Evolutionary conservation across 2,329 filamentous ascomycete genomes (phyloP), one percentile per base, ranked within the genome.

Genomic region (Phialophora expanda): DNA sequence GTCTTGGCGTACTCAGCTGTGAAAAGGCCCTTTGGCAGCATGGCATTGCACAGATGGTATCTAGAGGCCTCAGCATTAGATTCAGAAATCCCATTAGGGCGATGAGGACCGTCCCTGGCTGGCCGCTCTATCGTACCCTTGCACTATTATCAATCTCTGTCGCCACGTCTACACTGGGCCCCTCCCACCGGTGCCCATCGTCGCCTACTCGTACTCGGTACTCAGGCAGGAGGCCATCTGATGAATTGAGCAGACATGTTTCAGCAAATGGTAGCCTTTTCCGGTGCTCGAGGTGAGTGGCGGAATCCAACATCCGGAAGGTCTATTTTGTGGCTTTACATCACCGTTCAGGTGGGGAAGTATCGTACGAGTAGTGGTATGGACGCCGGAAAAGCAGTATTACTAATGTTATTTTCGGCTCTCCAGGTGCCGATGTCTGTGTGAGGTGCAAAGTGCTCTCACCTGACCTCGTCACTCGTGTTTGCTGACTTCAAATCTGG

Each of bases 1-100:
- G 44, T 50, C 9, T 59, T 17, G 20, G 24, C 24, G 17, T 14
- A 20, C 56, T n/a, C 38, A 17, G 56, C n/a, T 48, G 34, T 8
- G 44, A 46, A 30, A 50, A 34, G 14, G 38, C 38, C 14, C 17
- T n/a, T 30, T 12, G 56, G 59, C 46, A 53, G 55, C 32, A 62
- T 62, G 20, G 61, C 55, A 66, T 62, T 38, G 48, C 58, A 38
- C 55, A 28, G 17, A 6, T 20, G 6, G 17, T 6, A 44, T 44
- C 17, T n/a, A 44, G 38, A 44, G 38, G 17, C 17, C 17, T 44
- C 38, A 44, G 38, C 38, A 44, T 44, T 44, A 44, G 17, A 44
- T n/a, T 11, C 38, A 8, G 14, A 5, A 44, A 44, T 17, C 3
- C 17, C 38, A 20, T n/a, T n/a, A 17, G 38, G 38, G 14, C 38